These are phyloP conservation scores for Fusarium tuaranense DNA, from an alignment of 2,329 filamentous ascomycete genomes.

Conservation along the genomic window DNA sequence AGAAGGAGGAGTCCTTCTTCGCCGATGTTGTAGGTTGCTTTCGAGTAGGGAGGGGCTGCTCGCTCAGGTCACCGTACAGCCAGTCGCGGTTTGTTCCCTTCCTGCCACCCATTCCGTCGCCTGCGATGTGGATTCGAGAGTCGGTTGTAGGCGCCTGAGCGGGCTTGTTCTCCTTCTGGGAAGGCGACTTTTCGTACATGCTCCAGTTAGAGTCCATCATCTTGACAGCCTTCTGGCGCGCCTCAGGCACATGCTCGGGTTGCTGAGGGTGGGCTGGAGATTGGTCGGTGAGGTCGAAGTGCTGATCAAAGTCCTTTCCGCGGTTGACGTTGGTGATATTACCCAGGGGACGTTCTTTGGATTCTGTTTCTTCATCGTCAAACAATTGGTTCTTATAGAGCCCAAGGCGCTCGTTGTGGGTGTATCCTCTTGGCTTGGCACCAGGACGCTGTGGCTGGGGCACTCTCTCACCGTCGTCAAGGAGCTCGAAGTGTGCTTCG, in stretches of 20 bases:
- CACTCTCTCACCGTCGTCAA: slow-evolving; percentile 76
- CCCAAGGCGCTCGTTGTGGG: slow-evolving; percentile 72
- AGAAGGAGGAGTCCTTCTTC: slow-evolving; percentile 54
- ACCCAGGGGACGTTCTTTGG: slow-evolving; percentile 63
- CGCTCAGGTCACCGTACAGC: slow-evolving; percentile 64
- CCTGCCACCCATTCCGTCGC: slow-evolving; percentile 75
- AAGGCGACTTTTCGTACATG: slow-evolving; percentile 65
- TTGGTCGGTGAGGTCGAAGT: slow-evolving; percentile 81
- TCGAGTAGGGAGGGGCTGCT: slow-evolving; percentile 51
- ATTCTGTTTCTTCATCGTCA: slow-evolving; percentile 63
- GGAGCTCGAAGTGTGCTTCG: slow-evolving; percentile 85
- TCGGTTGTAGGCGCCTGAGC: slow-evolving; percentile 60
- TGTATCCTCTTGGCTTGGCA: slow-evolving; percentile 63
- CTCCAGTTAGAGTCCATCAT: slow-evolving; percentile 77
- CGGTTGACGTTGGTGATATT: slow-evolving; percentile 81
- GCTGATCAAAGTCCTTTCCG: slow-evolving; percentile 79
- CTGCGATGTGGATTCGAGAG: slow-evolving; percentile 59
- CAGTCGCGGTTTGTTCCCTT: slow-evolving; percentile 66
- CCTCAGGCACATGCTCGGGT: slow-evolving; percentile 63
- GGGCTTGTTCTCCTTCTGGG: slow-evolving; percentile 64
- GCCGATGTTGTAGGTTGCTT: slow-evolving; percentile 50
- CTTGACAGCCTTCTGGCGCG: slow-evolving; percentile 76
- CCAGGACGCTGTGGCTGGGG: slow-evolving; percentile 59
- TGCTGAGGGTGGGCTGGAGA: slow-evolving; percentile 62
- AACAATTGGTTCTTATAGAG: slow-evolving; percentile 85